Base-by-base conservation (phyloP, 768 basidiomycete genomes). In the Russula sp. region DNA sequence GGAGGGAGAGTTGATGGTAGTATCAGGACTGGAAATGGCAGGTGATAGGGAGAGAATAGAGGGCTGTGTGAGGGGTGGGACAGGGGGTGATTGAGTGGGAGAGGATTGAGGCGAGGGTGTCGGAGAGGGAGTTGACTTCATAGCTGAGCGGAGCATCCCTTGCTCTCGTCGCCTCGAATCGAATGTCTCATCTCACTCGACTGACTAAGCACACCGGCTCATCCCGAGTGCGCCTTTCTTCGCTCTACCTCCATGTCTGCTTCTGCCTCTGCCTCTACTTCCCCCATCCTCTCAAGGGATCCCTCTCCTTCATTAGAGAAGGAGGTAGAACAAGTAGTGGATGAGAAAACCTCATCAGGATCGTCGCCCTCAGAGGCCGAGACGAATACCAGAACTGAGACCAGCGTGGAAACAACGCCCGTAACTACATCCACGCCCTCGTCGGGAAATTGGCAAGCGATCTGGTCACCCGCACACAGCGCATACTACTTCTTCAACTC, bases 401-500 rank as follows among this genome's bases (percentile, higher is more conserved):
- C 61, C n/a, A 22, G 28, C 5, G 28, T 48, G 11, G 65, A 51
- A 24, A 42, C 59, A 8, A 49, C 54, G 1, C 30, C 58, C 14
- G 22, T 69, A 16, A 55, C 63, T 54, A 32, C 64, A 32, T 56
- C 68, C 53, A 30, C 63, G 46, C 58, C 68, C 51, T 51, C 66
- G 58, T 60, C 69, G 36, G 68, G 69, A 72, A 59, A 72, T 72
- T 93, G 92, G 91, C 92, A 92, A 74, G 91, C 91, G 42, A 81
- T 94, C 34, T 93, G 81, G 76, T 86, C 90, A 1, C 83, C 89
- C 1, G 79, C 86, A 65, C 84, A 90, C 77, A 88, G 83, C 74
- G 80, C 89, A 11, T 94, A 94, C 76, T 94, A 94, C 74, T 94
- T 92, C 78, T 89, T 81, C 80, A 94, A 92, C 75, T 62, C 84